phyloP scores from a whole-genome alignment of 2,329 filamentous ascomycete genomes.

The Cytospora piceae region DNA sequence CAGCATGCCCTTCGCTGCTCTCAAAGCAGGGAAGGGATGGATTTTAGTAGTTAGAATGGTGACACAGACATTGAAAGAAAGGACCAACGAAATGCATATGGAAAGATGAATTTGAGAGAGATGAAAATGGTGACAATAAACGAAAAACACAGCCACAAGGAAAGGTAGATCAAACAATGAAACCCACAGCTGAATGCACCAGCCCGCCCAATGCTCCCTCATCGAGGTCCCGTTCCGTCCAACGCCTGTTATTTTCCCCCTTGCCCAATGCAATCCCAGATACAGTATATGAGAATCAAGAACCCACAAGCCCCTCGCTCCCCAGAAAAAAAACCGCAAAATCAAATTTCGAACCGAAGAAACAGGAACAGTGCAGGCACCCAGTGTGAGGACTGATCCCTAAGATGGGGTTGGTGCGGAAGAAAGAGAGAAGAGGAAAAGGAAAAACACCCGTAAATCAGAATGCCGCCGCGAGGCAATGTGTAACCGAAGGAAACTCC shows the following conservation, averaged over 20 bases:
- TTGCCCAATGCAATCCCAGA: slow-evolving; percentile 25
- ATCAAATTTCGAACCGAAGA: not conserved
- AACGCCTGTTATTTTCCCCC: slow-evolving; percentile 42
- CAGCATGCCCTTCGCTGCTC: slow-evolving; percentile 17
- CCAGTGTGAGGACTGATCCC: not conserved
- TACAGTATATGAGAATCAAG: slow-evolving; percentile 1
- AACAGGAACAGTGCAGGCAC: not conserved
- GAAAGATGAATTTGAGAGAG: slow-evolving; percentile 19
- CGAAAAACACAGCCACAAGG: not conserved
- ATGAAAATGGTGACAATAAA: slow-evolving; percentile 12
- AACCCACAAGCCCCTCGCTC: not conserved
- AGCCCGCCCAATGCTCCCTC: slow-evolving; percentile 14
- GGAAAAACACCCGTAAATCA: slow-evolving; percentile 7
- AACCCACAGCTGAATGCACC: slow-evolving; percentile 10
- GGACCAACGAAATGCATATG: slow-evolving; percentile 9
- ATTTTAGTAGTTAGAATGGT: slow-evolving; percentile 21
- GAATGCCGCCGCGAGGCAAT: slow-evolving; percentile 28
- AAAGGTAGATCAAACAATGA: slow-evolving; percentile 8
- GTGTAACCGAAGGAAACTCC: slow-evolving; percentile 19
- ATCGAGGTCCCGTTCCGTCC: slow-evolving; percentile 26
- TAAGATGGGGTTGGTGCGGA: not conserved
- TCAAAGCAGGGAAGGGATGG: slow-evolving; percentile 10
- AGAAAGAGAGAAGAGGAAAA: slow-evolving; percentile 12
- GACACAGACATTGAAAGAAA: slow-evolving; percentile 14
- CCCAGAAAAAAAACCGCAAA: not conserved